These are phyloP conservation scores for Pisolithus tinctorius DNA, from an alignment of 768 basidiomycete genomes.

Conservation along the genomic window DNA sequence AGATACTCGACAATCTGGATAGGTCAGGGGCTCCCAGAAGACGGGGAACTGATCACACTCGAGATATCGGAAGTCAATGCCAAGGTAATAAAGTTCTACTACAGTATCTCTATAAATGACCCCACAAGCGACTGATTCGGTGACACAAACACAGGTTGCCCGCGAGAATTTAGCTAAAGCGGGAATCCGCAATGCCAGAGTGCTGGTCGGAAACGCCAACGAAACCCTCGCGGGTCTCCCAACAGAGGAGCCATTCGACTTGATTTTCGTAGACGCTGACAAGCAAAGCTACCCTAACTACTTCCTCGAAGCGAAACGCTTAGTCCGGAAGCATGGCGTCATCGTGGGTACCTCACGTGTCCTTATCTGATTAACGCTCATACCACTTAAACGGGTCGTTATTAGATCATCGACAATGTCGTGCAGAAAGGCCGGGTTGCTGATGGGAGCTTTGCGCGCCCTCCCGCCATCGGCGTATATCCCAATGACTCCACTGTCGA, in stretches of 20 bases:
- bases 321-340: constrained; percentile 52
- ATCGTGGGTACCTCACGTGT: constrained; percentile 36
- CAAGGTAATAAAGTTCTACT: constrained; percentile 24
- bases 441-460: constrained; percentile 22
- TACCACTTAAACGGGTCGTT: not conserved
- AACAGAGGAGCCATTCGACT: constrained; percentile 49
- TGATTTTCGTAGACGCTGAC: constrained; percentile 73
- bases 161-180: constrained; percentile 49
- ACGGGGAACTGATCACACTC: constrained; percentile 42
- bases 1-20: constrained; percentile 34
- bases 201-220: constrained; percentile 46
- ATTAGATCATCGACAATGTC: constrained; percentile 57
- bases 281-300: constrained; percentile 50
- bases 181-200: constrained; percentile 42
- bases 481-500: constrained; percentile 14
- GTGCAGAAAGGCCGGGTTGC: constrained; percentile 44
- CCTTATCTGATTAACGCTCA: not conserved
- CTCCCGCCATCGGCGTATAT: too few species aligned
- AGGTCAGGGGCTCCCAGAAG: constrained; percentile 37
- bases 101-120: too few species aligned
- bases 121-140: too few species aligned
- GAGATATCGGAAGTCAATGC: constrained; percentile 43
- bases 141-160: constrained; percentile 40
- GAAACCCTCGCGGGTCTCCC: constrained; percentile 44
- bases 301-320: constrained; percentile 53